Evolutionary conservation across 2,329 filamentous ascomycete species (phyloP).

Genomic region (Thelonectria blattea): DNA sequence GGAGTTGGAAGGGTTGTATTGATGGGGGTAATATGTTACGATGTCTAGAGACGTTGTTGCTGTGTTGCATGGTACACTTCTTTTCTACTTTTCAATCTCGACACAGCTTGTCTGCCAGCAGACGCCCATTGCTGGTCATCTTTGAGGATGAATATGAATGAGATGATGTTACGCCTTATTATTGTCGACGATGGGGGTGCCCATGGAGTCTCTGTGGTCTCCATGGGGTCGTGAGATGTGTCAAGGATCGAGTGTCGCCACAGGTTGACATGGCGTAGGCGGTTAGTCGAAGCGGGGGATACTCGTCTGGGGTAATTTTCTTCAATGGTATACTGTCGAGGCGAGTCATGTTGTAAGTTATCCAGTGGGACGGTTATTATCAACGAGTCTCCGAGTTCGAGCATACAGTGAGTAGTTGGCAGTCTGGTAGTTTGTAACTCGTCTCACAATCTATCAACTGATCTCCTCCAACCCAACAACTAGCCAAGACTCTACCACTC

Average conservation of each 20-base stretch:
- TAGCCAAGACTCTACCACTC: no score
- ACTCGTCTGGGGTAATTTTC: background rate
- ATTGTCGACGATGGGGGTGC: background rate
- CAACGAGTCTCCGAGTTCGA: background rate
- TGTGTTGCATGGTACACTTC: background rate
- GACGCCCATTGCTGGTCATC: constrained; percentile 1
- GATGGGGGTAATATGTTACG: background rate
- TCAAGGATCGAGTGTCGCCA: background rate
- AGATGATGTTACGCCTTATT: background rate
- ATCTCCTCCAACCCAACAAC: no score
- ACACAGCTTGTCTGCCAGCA: background rate
- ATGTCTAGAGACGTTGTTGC: background rate
- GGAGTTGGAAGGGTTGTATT: background rate
- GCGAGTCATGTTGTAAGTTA: background rate
- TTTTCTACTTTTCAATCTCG: background rate
- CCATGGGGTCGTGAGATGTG: background rate
- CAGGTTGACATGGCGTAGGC: background rate
- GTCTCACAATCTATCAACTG: no score
- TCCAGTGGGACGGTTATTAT: background rate
- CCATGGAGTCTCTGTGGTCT: background rate
- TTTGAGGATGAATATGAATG: background rate
- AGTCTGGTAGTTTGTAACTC: no score
- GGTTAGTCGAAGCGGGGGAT: background rate
- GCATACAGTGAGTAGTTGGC: no score
- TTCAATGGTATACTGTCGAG: background rate